These are phyloP conservation scores for Nemania abortiva DNA, from an alignment of 2,329 filamentous ascomycete genomes.

Conservation along the genomic window DNA sequence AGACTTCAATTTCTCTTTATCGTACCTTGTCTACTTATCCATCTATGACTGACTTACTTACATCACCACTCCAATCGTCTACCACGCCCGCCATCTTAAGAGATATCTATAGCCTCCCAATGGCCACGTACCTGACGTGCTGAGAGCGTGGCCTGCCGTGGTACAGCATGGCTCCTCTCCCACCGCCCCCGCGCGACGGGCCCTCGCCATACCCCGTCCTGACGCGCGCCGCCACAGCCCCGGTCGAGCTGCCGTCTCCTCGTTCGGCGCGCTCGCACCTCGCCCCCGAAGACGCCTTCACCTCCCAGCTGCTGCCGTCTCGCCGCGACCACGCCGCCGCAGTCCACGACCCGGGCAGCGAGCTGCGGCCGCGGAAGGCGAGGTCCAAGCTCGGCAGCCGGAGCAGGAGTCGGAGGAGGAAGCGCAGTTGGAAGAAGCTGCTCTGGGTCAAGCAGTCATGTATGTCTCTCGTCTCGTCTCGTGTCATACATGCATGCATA, in stretches of 20 bases:
- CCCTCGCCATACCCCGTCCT: constrained; percentile 43
- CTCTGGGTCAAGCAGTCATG: constrained; percentile 98
- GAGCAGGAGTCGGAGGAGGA: constrained; percentile 75
- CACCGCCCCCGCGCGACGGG: constrained; percentile 19
- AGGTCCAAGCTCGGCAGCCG: constrained; percentile 66
- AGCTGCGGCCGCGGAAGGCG: constrained; percentile 53
- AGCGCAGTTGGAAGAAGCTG: constrained; percentile 90
- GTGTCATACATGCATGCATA: neutral
- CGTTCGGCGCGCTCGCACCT: constrained; percentile 75
- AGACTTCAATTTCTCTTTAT: neutral
- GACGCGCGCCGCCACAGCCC: constrained; percentile 57
- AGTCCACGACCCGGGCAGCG: constrained; percentile 54
- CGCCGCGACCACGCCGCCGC: constrained; percentile 56
- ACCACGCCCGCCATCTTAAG: no score
- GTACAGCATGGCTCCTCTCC: constrained; percentile 21
- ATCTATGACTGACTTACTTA: no score
- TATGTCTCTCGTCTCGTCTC: constrained; percentile 57
- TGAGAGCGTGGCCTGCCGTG: neutral
- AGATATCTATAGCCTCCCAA: neutral
- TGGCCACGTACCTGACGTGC: neutral
- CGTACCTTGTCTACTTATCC: neutral
- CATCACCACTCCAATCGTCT: neutral
- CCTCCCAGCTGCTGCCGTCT: constrained; percentile 71
- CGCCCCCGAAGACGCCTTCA: constrained; percentile 86
- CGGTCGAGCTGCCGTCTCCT: constrained; percentile 51